phyloP scores from a whole-genome alignment of 2,329 filamentous ascomycete species.

The Claviceps spartinae region DNA sequence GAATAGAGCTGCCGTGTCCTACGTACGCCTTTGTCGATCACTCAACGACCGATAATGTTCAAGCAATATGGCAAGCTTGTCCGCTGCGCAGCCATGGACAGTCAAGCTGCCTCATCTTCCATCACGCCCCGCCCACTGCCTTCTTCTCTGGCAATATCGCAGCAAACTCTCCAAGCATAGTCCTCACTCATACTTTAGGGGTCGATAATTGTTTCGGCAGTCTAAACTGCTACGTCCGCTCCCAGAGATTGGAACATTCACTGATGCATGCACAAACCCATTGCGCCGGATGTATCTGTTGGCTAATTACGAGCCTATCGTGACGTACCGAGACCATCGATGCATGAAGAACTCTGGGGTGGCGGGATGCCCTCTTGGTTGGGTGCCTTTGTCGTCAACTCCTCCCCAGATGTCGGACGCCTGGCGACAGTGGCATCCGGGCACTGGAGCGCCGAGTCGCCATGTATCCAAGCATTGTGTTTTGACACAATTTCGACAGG shows the following conservation, averaged over 20 bases:
- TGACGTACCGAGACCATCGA: constrained; percentile 8
- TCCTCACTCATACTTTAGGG: too few species aligned
- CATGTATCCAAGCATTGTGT: constrained; percentile 1
- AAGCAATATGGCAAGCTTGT: neutral
- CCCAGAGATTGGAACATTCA: neutral
- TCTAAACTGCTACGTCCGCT: neutral
- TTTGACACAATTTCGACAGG: neutral
- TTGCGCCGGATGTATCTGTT: neutral
- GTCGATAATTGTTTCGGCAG: neutral
- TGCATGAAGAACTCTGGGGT: neutral
- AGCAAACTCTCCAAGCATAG: neutral
- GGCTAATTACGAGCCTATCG: constrained; percentile 7
- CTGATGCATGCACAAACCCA: neutral
- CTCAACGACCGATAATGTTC: neutral
- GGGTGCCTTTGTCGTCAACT: neutral
- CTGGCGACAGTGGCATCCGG: neutral
- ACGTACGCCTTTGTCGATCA: neutral
- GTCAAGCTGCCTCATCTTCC: neutral
- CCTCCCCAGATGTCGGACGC: neutral
- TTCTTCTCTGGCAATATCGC: neutral
- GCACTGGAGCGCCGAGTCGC: neutral
- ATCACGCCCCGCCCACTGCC: neutral
- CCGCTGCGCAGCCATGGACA: too few species aligned
- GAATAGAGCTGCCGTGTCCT: neutral
- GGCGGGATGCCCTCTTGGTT: neutral